Evolutionary conservation across 306 rosid species (phyloP).

Genomic region (Astragalus glycyphyllos): DNA sequence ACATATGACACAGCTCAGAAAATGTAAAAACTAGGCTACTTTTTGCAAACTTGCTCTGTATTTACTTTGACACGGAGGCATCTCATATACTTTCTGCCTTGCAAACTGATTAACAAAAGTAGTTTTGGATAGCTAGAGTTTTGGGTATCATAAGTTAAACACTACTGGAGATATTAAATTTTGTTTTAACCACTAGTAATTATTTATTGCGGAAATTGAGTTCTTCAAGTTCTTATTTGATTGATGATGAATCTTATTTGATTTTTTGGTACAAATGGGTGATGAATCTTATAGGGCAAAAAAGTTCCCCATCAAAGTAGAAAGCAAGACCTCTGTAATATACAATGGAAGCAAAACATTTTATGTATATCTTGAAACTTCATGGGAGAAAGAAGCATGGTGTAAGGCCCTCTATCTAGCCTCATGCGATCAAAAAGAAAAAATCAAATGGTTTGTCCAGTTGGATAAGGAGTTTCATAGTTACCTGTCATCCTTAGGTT

Average conservation of each 20-base stretch:
- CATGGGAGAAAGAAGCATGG: constrained; percentile 99
- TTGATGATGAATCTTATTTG: constrained; percentile 32
- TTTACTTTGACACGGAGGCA: constrained; percentile 23
- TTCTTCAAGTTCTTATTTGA: constrained; percentile 42
- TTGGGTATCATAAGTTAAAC: constrained; percentile 21
- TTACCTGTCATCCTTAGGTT: constrained; percentile 71
- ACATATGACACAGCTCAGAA: constrained; percentile 11
- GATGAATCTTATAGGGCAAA: constrained; percentile 74
- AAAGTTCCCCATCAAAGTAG: constrained; percentile 87
- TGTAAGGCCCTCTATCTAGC: constrained; percentile 94
- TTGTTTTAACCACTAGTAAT: background rate
- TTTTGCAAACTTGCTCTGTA: constrained; percentile 10
- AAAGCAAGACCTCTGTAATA: constrained; percentile 64
- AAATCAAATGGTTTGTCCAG: constrained; percentile 60
- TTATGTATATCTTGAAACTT: constrained; percentile 85
- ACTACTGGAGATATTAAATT: constrained; percentile 13
- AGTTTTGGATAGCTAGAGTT: constrained; percentile 26
- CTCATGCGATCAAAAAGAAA: constrained; percentile 64
- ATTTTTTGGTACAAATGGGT: constrained; percentile 22
- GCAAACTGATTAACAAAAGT: constrained; percentile 16
- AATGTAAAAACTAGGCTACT: constrained; percentile 6
- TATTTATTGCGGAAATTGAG: constrained; percentile 25
- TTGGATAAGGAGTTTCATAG: constrained; percentile 74
- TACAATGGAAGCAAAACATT: constrained; percentile 66
- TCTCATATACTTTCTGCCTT: constrained; percentile 22